Conservation (phyloP, 306 rosid genomes). For the Lathyrus oleraceus region DNA sequence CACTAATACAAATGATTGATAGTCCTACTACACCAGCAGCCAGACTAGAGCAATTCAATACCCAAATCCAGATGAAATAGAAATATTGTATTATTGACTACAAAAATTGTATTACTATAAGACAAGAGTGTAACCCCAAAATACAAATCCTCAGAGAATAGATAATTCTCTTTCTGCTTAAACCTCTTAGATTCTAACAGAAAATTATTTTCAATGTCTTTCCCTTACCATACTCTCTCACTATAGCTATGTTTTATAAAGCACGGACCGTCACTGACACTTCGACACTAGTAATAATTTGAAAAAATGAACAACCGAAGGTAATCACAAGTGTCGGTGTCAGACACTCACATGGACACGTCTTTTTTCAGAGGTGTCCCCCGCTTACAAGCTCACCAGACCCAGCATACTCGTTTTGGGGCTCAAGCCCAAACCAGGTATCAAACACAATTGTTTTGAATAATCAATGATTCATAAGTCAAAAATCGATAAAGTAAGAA, state of each 20-base stretch:
- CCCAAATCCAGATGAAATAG: not conserved
- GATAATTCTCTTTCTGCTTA: not conserved
- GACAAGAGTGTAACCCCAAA: not conserved
- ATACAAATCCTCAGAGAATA: not conserved
- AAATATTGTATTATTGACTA: not conserved
- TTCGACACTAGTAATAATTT: not conserved
- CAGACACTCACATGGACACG: too few relatives aligned
- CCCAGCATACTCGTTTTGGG: not conserved
- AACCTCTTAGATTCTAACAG: not conserved
- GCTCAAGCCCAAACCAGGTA: not conserved
- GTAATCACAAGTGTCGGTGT: too few relatives aligned
- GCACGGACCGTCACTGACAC: not conserved
- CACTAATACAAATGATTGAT: not conserved
- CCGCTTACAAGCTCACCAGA: not conserved
- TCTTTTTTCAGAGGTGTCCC: too few relatives aligned
- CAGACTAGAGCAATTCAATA: constrained; percentile 1
- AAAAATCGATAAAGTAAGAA: too few relatives aligned
- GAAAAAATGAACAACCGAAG: not conserved
- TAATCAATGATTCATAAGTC: too few relatives aligned
- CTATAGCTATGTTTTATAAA: not conserved
- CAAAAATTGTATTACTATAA: too few relatives aligned
- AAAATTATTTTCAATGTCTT: not conserved
- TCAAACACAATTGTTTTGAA: not conserved
- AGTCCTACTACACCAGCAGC: not conserved
- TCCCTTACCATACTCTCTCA: not conserved